Evolutionary conservation across 148 eudicot genomes (phyloP), one percentile per base, ranked within the genome.

Genomic region (Diospyros lotus): DNA sequence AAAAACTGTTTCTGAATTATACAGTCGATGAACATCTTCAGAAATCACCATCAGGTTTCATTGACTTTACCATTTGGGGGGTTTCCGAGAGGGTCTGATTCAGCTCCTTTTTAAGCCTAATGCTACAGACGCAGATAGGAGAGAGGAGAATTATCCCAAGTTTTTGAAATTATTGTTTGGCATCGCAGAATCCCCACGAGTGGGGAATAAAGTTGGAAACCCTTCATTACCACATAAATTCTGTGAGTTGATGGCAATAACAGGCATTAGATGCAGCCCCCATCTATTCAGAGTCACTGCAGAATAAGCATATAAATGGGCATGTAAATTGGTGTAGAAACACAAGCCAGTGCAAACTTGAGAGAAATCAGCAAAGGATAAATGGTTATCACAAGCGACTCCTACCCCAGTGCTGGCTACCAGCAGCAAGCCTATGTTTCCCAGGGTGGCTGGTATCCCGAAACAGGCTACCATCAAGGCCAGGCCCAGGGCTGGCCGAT

Each of bases 181-280:
- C 66, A 76, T 15, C 12, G 28, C 5, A 69, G 73, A 48, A 41
- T 28, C 65, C 58, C 13, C 41, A 17, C 72, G 58, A 75, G 65
- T 44, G 66, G 65, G 55, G 71, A 48, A 48, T 76, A 62, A 69
- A 76, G 73, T 51, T 76, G n/a, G 52, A 44, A 45, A 43, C 69
- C 0, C 43, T 43, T 65, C 66, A 44, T 39, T 41, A 14, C 66
- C 1, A 14, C 28, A 28, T 53, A 67, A 65, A 67, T 45, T 67
- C 10, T 18, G n/a, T 13, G 11, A 67, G 68, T 45, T n/a, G 70
- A 28, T 28, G 28, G 28, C 28, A 28, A 28, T 28, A 28, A 28
- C 28, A 28, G 28, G 28, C 28, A 28, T 28, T 28, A 28, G 28
- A 28, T 28, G 28, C 28, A 59, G 5, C 14, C 9, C 52, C 4